Evolutionary conservation across 169 alveolate species (phyloP).

Genomic region (Cryptosporidium sp.): DNA sequence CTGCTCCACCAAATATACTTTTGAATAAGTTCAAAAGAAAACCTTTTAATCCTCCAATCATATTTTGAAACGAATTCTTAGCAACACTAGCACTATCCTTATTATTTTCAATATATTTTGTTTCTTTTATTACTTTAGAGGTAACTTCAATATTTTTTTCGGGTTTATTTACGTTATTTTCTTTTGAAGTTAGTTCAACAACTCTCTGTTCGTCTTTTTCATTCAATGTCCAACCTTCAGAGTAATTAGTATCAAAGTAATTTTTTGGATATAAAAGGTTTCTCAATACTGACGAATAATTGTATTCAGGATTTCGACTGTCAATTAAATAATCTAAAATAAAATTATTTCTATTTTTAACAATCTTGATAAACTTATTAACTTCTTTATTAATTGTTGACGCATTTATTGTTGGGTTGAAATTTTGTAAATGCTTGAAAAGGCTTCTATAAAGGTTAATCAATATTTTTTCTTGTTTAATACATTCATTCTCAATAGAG

Average conservation of each 20-base stretch:
- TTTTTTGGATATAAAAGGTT: background rate
- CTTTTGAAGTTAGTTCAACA: background rate
- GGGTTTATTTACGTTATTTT: background rate
- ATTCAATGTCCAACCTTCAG: constrained; percentile 26
- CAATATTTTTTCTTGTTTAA: background rate
- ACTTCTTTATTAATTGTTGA: background rate
- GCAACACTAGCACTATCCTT: background rate
- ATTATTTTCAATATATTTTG: constrained; percentile 17
- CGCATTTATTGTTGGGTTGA: background rate
- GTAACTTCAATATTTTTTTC: constrained; percentile 26
- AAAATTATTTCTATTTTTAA: background rate
- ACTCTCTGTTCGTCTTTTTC: background rate
- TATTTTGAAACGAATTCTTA: constrained; percentile 61
- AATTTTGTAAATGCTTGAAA: background rate
- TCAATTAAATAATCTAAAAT: background rate
- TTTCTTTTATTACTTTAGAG: constrained; percentile 36
- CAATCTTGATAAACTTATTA: background rate
- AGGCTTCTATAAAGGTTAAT: background rate
- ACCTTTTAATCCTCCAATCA: constrained; percentile 67
- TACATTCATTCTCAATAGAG: constrained; percentile 23
- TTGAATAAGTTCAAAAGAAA: constrained; percentile 45
- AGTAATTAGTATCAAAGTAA: background rate
- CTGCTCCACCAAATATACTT: constrained; percentile 68
- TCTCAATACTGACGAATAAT: background rate
- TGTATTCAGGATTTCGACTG: background rate